Base-by-base conservation (phyloP, 2,329 filamentous ascomycete species). In the Karstenula rhodostoma region DNA sequence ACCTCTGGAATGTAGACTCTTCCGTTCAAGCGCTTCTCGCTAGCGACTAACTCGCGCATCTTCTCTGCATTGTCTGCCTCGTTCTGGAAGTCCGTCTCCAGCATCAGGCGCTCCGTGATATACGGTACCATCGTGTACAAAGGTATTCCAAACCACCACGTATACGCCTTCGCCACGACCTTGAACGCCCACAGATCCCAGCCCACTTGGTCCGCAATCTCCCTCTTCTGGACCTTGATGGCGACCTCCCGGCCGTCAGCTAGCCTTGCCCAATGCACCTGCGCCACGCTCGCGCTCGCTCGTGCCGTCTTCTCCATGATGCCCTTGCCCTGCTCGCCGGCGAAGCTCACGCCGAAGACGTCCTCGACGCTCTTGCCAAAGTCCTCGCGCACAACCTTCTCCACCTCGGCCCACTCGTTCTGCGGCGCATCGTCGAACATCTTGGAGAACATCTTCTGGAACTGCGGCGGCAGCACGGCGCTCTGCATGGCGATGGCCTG, bases 391-490 rank as follows among this genome's bases (percentile, higher is more conserved):
- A 99, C 91, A 13, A 98, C 94, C 73, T 84, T 86, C 80, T 96
- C 90, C 1, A 97, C 89, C 53, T 94, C 92, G 66, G 83, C 85
- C 94, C 94, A 98, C 44, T 86, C 84, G 75, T 96, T 95, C 83
- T 97, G 94, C 40, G 94, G 94, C 64, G 95, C 95, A 81, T 98
- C 94, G 75, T 98, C 95, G 76, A 98, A 99, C 93, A 99, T 97
- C 72, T 90, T 87, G 23, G 90, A 85, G 75, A 99, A 99, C 93
- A 97, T 98, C 72, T 90, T 89, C 82, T 97, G 93, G 70, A 98
- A 98, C 78, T 97, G 93, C 0, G 94, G 92, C 27, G 95, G 95
- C 63, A 99, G 81, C 27, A 98, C 89, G 0, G 94, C 94, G 67
- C 91, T 94, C 83, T 99, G 95, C 95, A 98, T 98, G 15, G 94